Base-by-base conservation (phyloP, 2,329 filamentous ascomycete species). In the Anthostomella pinea region DNA sequence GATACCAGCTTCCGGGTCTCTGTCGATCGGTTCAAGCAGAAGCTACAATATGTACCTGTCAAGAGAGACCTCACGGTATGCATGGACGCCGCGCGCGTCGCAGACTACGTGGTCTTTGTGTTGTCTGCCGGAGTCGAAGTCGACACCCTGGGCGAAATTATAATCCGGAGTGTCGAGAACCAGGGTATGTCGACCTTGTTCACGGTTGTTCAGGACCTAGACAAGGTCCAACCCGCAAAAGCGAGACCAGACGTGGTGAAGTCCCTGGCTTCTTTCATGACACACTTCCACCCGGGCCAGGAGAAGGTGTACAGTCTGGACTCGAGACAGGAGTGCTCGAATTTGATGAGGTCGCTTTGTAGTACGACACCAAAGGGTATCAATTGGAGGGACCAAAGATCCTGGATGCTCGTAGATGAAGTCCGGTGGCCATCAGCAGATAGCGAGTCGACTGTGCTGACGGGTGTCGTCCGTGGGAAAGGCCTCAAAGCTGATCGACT, bases 131-230 rank as follows among this genome's bases (percentile, higher is more conserved):
- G 84, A 28, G 77, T 87, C 43, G 88, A 95, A 62, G 86, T 94
- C 6, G 91, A 96, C 53, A 76, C 82, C 32, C 67, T 89, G 25
- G 91, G 90, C 46, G 89, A 97, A 64, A 68, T 88, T 52, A 83
- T 97, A 39, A 70, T 98, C 44, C 81, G 87, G 52, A 84, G 85
- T 30, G 83, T 97, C 20, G 90, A 96, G 67, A 87, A 88, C 52
- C 93, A 98, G 66, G 93, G 93, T 54, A 80, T 98, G 49, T 95
- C 91, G 1, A 97, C 89, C 15, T 77, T 94, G n/a, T 79, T 95
- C 55, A 88, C 87, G 0, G 77, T 87, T 9, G 88, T 94, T 1
- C 85, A 94, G 55, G 81, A 82, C 5, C 68, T 97, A 9, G 83
- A 91, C 38, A 77, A 76, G 41, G 69, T 95, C 24, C 85, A 95